phyloP scores from a whole-genome alignment of 2,329 filamentous ascomycete species.

The Pseudocercospora macadamiae region DNA sequence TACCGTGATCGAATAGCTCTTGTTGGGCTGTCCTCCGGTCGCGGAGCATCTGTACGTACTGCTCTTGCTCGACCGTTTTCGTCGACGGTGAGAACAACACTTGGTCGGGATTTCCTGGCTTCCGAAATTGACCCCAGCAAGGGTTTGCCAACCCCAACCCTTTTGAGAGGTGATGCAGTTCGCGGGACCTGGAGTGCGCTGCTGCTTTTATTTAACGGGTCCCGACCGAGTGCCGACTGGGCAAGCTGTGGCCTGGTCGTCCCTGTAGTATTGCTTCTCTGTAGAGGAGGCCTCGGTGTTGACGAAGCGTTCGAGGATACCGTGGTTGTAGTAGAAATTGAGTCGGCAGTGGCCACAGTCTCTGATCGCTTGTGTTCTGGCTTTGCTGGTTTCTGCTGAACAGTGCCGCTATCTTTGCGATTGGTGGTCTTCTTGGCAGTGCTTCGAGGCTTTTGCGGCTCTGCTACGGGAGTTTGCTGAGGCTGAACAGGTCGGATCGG shows the following conservation, averaged over 20 bases:
- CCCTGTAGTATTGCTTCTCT: slow-evolving; percentile 52
- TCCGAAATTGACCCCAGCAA: slow-evolving; percentile 52
- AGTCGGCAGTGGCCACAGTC: slow-evolving; percentile 44
- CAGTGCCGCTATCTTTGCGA: slow-evolving; percentile 35
- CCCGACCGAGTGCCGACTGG: slow-evolving; percentile 34
- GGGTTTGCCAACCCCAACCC: slow-evolving; percentile 40
- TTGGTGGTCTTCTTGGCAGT: slow-evolving; percentile 14
- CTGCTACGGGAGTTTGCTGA: background rate
- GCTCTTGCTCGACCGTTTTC: slow-evolving; percentile 52
- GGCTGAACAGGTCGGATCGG: slow-evolving; percentile 29
- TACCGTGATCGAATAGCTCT: slow-evolving; percentile 45
- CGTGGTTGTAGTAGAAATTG: slow-evolving; percentile 37
- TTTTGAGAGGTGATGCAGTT: slow-evolving; percentile 52
- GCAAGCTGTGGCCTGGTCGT: slow-evolving; percentile 27
- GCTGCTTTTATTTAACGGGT: slow-evolving; percentile 31
- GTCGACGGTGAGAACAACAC: slow-evolving; percentile 50
- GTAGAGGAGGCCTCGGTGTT: slow-evolving; percentile 33
- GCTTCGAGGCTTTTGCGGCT: slow-evolving; percentile 30
- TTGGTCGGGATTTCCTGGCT: slow-evolving; percentile 39
- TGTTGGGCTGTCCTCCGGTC: slow-evolving; percentile 40
- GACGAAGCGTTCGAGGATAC: slow-evolving; percentile 13
- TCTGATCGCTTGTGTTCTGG: slow-evolving; percentile 44
- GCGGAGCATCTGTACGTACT: slow-evolving; percentile 22
- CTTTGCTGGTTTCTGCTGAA: slow-evolving; percentile 12
- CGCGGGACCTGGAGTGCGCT: slow-evolving; percentile 43